phyloP scores from a whole-genome alignment of 2,329 filamentous ascomycete genomes.

The Elsinoe arachidis region DNA sequence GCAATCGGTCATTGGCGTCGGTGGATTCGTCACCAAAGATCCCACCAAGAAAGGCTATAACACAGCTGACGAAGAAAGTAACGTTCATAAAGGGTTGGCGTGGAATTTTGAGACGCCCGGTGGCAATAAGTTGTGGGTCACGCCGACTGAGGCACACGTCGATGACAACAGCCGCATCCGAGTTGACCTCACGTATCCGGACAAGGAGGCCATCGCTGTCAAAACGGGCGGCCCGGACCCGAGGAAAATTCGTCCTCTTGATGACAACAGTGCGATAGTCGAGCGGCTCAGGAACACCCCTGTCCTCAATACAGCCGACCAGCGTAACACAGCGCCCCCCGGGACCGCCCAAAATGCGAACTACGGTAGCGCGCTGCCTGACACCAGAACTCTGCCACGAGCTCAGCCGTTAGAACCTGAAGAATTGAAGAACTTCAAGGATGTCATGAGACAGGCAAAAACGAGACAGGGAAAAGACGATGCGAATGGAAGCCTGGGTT shows the following conservation, averaged over 20 bases:
- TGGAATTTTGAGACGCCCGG: conserved; percentile 39
- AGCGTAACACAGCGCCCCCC: conserved; percentile 18
- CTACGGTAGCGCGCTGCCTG: conserved; percentile 22
- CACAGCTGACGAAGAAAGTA: conserved; percentile 28
- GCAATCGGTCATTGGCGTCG: conserved; percentile 35
- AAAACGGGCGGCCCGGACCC: conserved; percentile 18
- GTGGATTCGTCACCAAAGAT: conserved; percentile 36
- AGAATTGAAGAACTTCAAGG: conserved; percentile 6
- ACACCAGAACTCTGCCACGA: conserved; percentile 17
- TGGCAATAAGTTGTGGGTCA: conserved; percentile 46
- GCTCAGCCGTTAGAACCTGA: conserved; percentile 22
- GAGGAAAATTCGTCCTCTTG: not conserved
- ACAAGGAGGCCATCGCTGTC: conserved; percentile 26
- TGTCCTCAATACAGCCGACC: conserved; percentile 17
- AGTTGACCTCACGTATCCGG: conserved; percentile 27
- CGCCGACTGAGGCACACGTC: conserved; percentile 38
- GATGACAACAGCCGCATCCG: conserved; percentile 37
- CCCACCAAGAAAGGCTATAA: conserved; percentile 26
- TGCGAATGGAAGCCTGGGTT: not conserved
- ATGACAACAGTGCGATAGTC: not conserved
- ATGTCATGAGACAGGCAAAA: conserved; percentile 3
- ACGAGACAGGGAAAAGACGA: not conserved
- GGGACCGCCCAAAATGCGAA: conserved; percentile 19
- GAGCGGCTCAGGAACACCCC: not conserved
- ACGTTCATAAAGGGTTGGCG: conserved; percentile 31